Percentiles rank a stretch among this genome's conserved stretches.
Evolutionary conservation across 768 basidiomycete genomes (phyloP).

Genomic region (Termitomyces eurrhizus): DNA sequence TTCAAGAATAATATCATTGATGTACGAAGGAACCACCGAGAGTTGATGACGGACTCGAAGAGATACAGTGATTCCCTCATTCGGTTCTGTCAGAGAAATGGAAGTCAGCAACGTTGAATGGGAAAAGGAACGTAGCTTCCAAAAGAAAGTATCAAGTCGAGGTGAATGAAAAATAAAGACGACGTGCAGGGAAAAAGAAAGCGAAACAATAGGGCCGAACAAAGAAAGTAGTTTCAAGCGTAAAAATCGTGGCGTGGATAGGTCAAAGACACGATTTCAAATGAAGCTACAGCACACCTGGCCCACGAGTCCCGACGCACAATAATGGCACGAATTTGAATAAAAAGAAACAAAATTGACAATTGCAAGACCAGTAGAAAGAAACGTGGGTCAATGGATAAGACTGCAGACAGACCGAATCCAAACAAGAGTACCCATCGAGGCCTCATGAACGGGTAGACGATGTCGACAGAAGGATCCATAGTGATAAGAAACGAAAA

Average conservation of each 20-base stretch:
- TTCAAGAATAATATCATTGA: constrained; percentile 91
- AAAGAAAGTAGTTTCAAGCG: background rate
- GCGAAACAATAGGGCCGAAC: background rate
- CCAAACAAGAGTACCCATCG: no score
- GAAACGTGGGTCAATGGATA: no score
- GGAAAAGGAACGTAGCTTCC: no score
- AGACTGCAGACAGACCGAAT: no score
- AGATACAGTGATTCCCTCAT: constrained; percentile 91
- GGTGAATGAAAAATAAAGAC: background rate
- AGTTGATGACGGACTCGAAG: constrained; percentile 48
- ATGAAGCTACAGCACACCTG: background rate
- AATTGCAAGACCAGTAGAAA: no score
- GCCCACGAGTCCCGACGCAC: no score
- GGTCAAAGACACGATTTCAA: background rate
- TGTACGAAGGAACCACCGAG: constrained; percentile 85
- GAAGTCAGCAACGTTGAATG: constrained; percentile 21
- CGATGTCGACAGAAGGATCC: no score
- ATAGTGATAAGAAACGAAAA: no score
- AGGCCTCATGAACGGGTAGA: no score
- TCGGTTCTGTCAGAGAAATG: constrained; percentile 58
- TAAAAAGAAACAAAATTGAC: no score
- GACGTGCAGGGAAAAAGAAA: background rate
- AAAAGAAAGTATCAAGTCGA: background rate
- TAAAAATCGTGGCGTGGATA: background rate
- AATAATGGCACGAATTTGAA: no score